Percentiles rank a stretch among this genome's conserved stretches.
phyloP scores from a whole-genome alignment of 2,329 filamentous ascomycete species.

The Nannizzia gypsea region DNA sequence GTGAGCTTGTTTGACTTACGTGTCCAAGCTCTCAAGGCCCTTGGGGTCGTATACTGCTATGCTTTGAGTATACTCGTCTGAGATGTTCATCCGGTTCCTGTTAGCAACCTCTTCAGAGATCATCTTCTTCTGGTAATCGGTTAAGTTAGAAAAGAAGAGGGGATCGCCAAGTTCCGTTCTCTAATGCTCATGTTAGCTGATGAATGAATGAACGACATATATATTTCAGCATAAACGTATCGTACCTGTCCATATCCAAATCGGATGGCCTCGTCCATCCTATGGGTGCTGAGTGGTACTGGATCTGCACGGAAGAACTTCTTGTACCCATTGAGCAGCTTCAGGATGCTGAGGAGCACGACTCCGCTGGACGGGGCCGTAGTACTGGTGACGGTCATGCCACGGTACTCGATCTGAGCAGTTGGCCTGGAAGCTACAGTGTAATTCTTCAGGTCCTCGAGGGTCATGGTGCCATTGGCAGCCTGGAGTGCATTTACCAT shows the following conservation, averaged over 20 bases:
- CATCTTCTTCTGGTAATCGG: constrained; percentile 55
- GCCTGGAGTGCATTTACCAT: constrained; percentile 58
- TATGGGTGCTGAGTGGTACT: constrained; percentile 62
- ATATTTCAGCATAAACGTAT: neutral
- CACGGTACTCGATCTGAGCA: constrained; percentile 54
- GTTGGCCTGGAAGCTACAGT: constrained; percentile 52
- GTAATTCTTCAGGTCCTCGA: constrained; percentile 67
- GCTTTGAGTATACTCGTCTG: constrained; percentile 58
- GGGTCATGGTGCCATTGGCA: constrained; percentile 71
- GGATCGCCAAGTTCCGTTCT: constrained; percentile 76
- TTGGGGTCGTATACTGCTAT: constrained; percentile 62
- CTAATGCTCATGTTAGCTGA: constrained; percentile 24
- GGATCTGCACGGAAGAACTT: constrained; percentile 47
- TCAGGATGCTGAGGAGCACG: constrained; percentile 63
- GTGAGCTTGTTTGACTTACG: constrained; percentile 24
- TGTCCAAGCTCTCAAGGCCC: constrained; percentile 53
- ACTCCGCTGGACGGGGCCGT: constrained; percentile 68
- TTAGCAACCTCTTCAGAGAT: constrained; percentile 49
- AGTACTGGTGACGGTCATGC: constrained; percentile 52
- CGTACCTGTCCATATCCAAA: constrained; percentile 63
- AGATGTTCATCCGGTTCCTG: constrained; percentile 54
- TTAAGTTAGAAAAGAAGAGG: constrained; percentile 53
- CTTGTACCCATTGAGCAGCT: constrained; percentile 68
- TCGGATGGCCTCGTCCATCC: constrained; percentile 75
- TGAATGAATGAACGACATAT: neutral